Evolutionary conservation across 1,284 basidiomycete species (phyloP), one percentile per base, ranked within the genome.

Genomic region (Baeospora myosura): DNA sequence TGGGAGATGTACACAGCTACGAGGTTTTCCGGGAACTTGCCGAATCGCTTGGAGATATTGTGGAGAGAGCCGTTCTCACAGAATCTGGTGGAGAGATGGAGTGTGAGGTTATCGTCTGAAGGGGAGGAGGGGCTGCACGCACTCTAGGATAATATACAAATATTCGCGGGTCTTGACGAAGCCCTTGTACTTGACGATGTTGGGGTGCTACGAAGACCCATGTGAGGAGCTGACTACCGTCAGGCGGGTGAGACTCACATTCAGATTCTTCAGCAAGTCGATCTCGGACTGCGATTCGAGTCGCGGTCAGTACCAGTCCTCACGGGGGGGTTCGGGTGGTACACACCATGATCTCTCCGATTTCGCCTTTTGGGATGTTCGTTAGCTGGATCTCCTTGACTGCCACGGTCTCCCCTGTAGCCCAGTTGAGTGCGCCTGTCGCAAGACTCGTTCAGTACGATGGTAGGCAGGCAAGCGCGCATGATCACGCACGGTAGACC

Each of bases 121-220:
- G 42, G 37, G 25, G 16, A 28, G 5, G 17, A 54, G 38, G 30
- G 40, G 4, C 20, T 55, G 30, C 38, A 58, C 74, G 45, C 49
- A 91, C 82, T 97, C 94, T 43, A 98, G 76, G 51, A 98, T 92
- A 65, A 98, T 98, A 65, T 95, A 96, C 48, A 98, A 72, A 60
- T 82, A 92, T 58, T 97, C 89, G 44, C 82, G 80, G 41, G 92
- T 95, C 68, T 94, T 94, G 59, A 93, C 90, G 55, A 94, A 98
- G 14, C 95, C 93, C 57, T 96, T 95, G 70, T 98, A 98, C 65
- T 98, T 97, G 59, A 98, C 95, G 58, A 98, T 98, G 62, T 98
- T 98, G 29, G 87, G 76, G 57, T 88, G 85, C 84, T 87, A n/a
- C n/a, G 54, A 29, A 41, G 41, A 32, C 8, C 22, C 21, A 17